Evolutionary conservation across 495 filamentous ascomycete genomes (phyloP).

Genomic region (Penicillium cataractarum): DNA sequence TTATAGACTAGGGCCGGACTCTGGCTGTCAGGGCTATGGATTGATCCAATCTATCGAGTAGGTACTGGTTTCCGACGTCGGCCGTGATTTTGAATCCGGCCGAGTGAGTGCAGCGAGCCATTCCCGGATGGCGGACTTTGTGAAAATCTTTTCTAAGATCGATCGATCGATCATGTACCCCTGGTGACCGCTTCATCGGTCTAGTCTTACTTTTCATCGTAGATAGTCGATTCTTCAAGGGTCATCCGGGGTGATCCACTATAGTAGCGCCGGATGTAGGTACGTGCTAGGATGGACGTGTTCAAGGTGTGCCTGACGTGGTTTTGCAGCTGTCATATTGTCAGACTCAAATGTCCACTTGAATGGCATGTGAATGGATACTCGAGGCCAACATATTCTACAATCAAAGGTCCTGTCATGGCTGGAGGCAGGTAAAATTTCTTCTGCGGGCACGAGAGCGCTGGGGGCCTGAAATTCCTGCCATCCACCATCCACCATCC

Average conservation of each 20-base stretch:
- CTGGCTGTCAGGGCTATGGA: background rate
- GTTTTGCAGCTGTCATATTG: conserved; percentile 3
- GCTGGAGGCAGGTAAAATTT: background rate
- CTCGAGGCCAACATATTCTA: background rate
- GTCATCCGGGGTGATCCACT: background rate
- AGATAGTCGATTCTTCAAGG: background rate
- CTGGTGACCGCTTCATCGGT: conserved; percentile 1
- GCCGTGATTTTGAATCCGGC: conserved; percentile 1
- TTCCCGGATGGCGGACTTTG: background rate
- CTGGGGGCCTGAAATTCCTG: background rate
- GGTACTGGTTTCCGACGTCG: background rate
- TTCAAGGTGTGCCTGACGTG: background rate
- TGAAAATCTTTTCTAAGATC: background rate
- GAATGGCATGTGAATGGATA: background rate
- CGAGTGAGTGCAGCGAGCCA: background rate
- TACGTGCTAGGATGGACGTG: background rate
- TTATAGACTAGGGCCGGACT: background rate
- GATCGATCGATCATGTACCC: background rate
- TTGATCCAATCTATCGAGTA: background rate
- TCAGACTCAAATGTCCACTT: background rate
- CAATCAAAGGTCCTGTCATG: background rate
- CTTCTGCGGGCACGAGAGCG: background rate
- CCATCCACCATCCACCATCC: background rate
- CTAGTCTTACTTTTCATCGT: background rate
- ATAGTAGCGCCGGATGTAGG: background rate